These are phyloP conservation scores for Fusarium armeniacum DNA, from an alignment of 2,329 filamentous ascomycete species.

Conservation along the genomic window DNA sequence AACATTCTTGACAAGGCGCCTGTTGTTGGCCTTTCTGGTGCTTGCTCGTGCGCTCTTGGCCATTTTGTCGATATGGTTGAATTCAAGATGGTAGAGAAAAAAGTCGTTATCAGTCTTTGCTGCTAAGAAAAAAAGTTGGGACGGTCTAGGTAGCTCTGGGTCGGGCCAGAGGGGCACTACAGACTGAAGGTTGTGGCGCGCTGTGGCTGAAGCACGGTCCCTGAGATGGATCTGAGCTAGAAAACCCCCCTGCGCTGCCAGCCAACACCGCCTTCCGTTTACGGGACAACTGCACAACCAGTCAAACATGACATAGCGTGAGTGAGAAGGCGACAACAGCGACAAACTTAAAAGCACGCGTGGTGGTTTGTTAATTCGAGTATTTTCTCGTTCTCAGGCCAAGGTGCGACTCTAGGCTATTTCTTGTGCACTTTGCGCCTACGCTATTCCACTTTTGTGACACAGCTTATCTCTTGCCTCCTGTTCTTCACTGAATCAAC, in stretches of 20 bases:
- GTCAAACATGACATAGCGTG: slow-evolving; percentile 49
- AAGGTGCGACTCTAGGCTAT: background rate
- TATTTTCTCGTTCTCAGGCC: background rate
- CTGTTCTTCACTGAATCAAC: slow-evolving; percentile 6
- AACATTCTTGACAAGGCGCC: slow-evolving; percentile 81
- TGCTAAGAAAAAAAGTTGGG: slow-evolving; percentile 48
- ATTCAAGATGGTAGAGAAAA: slow-evolving; percentile 18
- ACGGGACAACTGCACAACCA: slow-evolving; percentile 21
- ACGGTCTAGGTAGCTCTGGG: background rate
- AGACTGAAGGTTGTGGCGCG: slow-evolving; percentile 30
- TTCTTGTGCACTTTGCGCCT: slow-evolving; percentile 4
- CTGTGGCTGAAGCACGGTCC: slow-evolving; percentile 32
- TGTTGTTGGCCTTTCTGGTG: slow-evolving; percentile 85
- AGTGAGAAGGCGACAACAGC: slow-evolving; percentile 32
- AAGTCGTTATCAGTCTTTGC: slow-evolving; percentile 37
- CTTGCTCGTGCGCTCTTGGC: slow-evolving; percentile 89
- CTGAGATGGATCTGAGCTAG: background rate
- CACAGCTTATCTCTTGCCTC: slow-evolving; percentile 17
- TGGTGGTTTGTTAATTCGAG: slow-evolving; percentile 35
- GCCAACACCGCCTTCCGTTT: slow-evolving; percentile 45
- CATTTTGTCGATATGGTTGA: slow-evolving; percentile 68
- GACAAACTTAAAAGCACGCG: slow-evolving; percentile 28
- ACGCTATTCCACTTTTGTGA: slow-evolving; percentile 8
- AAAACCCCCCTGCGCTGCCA: slow-evolving; percentile 38
- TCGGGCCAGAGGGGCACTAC: slow-evolving; percentile 13